Percentiles rank a stretch among this genome's conserved stretches.
Evolutionary conservation across 139 green algal species (phyloP).

Genomic region (Chlorella sp.): DNA sequence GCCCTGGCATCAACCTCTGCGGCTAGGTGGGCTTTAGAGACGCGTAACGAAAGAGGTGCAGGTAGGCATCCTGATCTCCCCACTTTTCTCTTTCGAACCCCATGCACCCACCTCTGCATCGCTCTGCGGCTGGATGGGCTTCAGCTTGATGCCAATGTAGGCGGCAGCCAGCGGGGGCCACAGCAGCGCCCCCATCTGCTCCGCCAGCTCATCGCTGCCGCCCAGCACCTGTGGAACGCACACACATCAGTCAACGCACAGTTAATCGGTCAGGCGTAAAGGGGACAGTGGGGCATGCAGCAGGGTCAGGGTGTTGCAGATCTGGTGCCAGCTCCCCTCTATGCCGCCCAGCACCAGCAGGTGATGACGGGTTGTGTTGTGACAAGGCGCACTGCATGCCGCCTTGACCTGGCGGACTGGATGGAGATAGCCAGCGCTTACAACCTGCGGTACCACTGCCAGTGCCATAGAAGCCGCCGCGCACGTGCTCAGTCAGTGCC

Average conservation of each 20-base stretch:
- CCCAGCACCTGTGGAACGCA: slow-evolving; percentile 7
- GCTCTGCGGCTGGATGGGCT: slow-evolving; percentile 26
- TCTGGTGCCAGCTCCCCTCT: too few species aligned
- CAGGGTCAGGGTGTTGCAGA: not conserved
- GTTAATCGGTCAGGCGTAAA: not conserved
- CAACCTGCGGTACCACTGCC: not conserved
- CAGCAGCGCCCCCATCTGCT: slow-evolving; percentile 38
- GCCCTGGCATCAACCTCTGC: too few species aligned
- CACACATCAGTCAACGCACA: not conserved
- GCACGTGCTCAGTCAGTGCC: slow-evolving; percentile 16
- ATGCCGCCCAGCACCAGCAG: too few species aligned
- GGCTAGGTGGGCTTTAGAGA: too few species aligned
- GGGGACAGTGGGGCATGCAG: too few species aligned
- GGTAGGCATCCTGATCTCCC: too few species aligned
- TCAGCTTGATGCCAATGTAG: slow-evolving; percentile 39
- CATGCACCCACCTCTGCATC: slow-evolving; percentile 40
- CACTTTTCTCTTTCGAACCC: too few species aligned
- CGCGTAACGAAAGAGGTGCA: too few species aligned
- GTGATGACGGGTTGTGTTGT: too few species aligned
- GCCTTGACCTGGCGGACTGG: too few species aligned
- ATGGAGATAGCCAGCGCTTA: too few species aligned
- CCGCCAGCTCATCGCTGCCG: not conserved
- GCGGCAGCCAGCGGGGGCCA: slow-evolving; percentile 35
- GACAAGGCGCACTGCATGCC: too few species aligned
- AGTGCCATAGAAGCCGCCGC: not conserved